A percentile compares a stretch with the other conserved stretches of the same genome.
phyloP scores from a whole-genome alignment of 202 grass and related monocot genomes.

The Setaria viridis region DNA sequence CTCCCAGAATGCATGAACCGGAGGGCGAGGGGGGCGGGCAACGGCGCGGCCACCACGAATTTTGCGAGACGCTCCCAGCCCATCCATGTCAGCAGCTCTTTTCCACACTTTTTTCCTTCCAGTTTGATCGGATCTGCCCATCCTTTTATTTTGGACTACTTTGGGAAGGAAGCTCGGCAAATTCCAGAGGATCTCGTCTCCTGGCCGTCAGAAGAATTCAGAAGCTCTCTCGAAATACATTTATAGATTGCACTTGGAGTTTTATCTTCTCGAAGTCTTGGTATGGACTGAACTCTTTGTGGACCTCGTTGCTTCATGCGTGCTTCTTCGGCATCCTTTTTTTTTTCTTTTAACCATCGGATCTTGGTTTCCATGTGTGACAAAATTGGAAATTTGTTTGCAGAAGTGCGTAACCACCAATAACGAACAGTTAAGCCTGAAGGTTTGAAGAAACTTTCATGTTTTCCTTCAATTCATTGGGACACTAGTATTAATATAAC shows the following conservation, averaged over 20 bases:
- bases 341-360: no score
- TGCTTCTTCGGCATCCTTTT: background rate
- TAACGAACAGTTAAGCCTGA: background rate
- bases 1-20: background rate
- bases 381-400: background rate
- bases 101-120: background rate
- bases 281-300: background rate
- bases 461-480: background rate
- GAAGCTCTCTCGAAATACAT: background rate
- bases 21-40: background rate
- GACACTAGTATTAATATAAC: no score
- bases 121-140: background rate
- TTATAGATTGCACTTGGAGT: background rate
- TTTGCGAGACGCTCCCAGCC: background rate
- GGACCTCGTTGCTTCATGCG: background rate
- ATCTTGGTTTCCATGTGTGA: background rate
- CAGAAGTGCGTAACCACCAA: background rate
- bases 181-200: background rate
- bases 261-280: no score
- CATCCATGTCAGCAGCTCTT: constrained; percentile 10
- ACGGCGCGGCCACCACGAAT: constrained; percentile 14
- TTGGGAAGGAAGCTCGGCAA: background rate
- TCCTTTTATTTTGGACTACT: background rate
- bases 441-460: background rate
- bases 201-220: background rate